Base-by-base conservation (phyloP, 1,284 basidiomycete species). In the Serendipita sp. region DNA sequence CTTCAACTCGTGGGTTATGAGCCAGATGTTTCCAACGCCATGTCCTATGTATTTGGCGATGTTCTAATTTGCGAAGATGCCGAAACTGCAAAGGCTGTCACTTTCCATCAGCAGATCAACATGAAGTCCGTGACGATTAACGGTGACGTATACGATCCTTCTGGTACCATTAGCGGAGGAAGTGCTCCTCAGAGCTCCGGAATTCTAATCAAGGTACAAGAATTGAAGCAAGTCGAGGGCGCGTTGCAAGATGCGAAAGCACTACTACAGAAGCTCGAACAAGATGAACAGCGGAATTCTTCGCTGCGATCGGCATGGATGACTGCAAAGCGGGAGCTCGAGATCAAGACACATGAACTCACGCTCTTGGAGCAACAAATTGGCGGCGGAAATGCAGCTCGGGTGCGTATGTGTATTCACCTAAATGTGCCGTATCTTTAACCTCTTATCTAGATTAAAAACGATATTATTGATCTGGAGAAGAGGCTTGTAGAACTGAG, bases 141-240 rank as follows among this genome's bases (percentile, higher is more conserved):
- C 30, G 96, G 96, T 15, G 96, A 99, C 70, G 85, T 97, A 4
- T 99, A 99, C 73, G 95, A 99, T 68, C 95, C 96, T 0, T 89
- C 88, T 2, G 96, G 96, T 2, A 95, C 91, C 0, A 81, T 99
- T 6, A 92, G 88, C 26, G 96, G 96, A 34, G 96, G 96, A 10
- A 85, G 93, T 3, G 86, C 91, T 1, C 89, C 93, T 0, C 85
- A 76, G 60, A 79, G 83, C 29, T 86, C 81, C 38, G 90, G 91
- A 6, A 78, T 90, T 2, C 78, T 99, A 15, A 76, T 96, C 66
- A 85, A 86, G 68, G 91, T 95, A 2, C 94, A 97, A 70, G 85
- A 93, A 70, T 74, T 96, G 38, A 75, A 88, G 44, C 76, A 74
- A 13, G 75, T 82, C 10, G 84, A 87, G 63, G 69, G 67, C 22